These are phyloP conservation scores for Mycena galericulata DNA, from an alignment of 768 basidiomycete species.

Conservation along the genomic window DNA sequence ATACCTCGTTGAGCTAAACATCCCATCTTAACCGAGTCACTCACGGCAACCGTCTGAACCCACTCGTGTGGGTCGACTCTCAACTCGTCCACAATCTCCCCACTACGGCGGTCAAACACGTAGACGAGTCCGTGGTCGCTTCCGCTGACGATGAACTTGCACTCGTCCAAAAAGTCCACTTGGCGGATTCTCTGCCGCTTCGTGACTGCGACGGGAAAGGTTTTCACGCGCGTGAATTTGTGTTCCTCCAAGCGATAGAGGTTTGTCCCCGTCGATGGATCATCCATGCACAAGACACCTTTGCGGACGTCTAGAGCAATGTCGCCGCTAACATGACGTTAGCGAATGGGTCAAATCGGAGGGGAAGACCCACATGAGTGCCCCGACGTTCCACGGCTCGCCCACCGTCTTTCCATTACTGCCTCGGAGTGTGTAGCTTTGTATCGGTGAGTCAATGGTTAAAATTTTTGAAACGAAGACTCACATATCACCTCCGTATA, in stretches of 20 bases:
- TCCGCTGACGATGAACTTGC: constrained; percentile 26
- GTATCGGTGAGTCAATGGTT: constrained; percentile 3
- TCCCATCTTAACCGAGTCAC: constrained; percentile 4
- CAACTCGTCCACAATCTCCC: constrained; percentile 24
- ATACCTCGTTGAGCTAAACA: constrained; percentile 5
- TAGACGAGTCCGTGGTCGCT: constrained; percentile 36
- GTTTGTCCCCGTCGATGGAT: constrained; percentile 27
- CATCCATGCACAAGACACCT: constrained; percentile 29
- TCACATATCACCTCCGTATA: constrained; percentile 36
- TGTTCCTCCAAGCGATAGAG: constrained; percentile 28
- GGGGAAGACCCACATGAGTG: constrained; percentile 31
- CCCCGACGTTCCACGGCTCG: constrained; percentile 23
- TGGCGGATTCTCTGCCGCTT: constrained; percentile 21
- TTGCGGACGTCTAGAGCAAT: constrained; percentile 16
- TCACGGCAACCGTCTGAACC: constrained; percentile 28
- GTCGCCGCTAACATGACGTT: constrained; percentile 15
- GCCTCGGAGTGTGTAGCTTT: constrained; percentile 34
- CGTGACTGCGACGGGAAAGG: constrained; percentile 19
- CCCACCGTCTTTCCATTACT: constrained; percentile 15
- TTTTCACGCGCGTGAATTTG: constrained; percentile 8
- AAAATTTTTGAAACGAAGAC: constrained; percentile 8
- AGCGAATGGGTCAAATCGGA: not conserved
- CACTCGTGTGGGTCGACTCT: constrained; percentile 18
- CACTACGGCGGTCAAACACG: constrained; percentile 26
- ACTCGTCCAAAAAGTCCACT: constrained; percentile 26